Evolutionary conservation across 192 early-diverging fungal species (phyloP).

Genomic region (Gamsiella multidivaricata): DNA sequence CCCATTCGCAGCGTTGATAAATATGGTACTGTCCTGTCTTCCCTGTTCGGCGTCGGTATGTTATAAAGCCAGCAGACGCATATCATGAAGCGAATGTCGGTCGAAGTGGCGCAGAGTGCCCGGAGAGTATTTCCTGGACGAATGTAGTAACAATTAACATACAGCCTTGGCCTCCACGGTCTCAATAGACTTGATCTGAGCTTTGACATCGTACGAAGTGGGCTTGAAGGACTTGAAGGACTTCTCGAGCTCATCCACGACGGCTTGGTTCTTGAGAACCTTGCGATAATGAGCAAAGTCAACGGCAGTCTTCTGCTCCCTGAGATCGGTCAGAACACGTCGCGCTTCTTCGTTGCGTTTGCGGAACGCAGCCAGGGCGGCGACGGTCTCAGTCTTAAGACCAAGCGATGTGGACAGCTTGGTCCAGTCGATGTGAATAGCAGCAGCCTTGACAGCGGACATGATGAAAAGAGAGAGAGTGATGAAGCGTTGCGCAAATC

Average conservation of each 20-base stretch:
- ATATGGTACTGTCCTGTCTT: too few species aligned
- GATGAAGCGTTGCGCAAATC: background rate
- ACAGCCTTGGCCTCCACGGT: slow-evolving; percentile 83
- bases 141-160: too few species aligned
- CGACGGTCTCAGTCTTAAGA: slow-evolving; percentile 89
- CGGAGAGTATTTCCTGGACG: too few species aligned
- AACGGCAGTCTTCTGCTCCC: slow-evolving; percentile 82
- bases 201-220: slow-evolving; percentile 81
- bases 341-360: slow-evolving; percentile 93
- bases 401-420: slow-evolving; percentile 82
- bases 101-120: too few species aligned
- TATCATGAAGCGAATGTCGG: too few species aligned
- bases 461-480: slow-evolving; percentile 25
- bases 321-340: slow-evolving; percentile 83
- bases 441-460: slow-evolving; percentile 59
- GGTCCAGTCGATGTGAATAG: slow-evolving; percentile 88
- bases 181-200: slow-evolving; percentile 86
- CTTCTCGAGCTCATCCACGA: slow-evolving; percentile 93
- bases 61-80: too few species aligned
- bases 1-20: too few species aligned
- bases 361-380: slow-evolving; percentile 89
- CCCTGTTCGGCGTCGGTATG: too few species aligned
- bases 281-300: slow-evolving; percentile 91
- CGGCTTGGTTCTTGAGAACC: slow-evolving; percentile 90
- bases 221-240: slow-evolving; percentile 83